These are phyloP conservation scores for Hygrocybe coccinea DNA, from an alignment of 768 basidiomycete species.

Conservation along the genomic window DNA sequence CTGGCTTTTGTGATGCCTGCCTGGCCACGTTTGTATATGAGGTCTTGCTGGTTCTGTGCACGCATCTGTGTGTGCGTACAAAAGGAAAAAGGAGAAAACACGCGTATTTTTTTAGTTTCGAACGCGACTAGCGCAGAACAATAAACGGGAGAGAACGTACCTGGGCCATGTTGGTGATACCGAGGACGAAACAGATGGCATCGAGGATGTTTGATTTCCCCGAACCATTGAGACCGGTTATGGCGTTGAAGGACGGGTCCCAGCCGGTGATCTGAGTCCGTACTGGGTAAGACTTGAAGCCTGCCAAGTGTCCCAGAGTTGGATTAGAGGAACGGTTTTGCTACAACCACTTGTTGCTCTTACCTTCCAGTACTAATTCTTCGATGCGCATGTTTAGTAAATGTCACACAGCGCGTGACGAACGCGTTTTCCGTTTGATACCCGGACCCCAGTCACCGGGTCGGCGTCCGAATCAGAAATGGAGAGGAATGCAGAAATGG, in stretches of 20 bases:
- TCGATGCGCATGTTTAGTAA: constrained; percentile 74
- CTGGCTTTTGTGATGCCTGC: constrained; percentile 96
- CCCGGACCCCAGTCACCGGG: no score
- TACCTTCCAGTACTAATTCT: constrained; percentile 91
- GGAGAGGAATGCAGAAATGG: no score
- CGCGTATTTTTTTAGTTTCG: constrained; percentile 2
- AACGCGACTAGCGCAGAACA: not conserved
- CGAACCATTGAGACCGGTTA: constrained; percentile 92
- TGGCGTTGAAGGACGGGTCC: constrained; percentile 98
- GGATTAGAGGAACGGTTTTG: not conserved
- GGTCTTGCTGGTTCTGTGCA: constrained; percentile 90
- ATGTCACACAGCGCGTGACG: not conserved
- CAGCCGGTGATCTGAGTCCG: constrained; percentile 94
- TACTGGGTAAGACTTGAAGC: constrained; percentile 97
- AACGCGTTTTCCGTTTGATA: no score
- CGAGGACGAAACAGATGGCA: constrained; percentile 97
- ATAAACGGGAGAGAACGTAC: constrained; percentile 40
- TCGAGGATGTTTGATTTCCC: constrained; percentile 99
- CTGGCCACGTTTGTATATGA: constrained; percentile 98
- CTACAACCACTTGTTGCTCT: constrained; percentile 1
- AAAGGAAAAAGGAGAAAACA: not conserved
- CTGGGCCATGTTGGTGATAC: constrained; percentile 94
- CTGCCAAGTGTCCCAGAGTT: constrained; percentile 43
- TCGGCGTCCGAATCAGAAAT: no score
- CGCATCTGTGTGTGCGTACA: constrained; percentile 59